These are phyloP conservation scores for Cicer judaicum DNA, from an alignment of 306 rosid species.

Conservation along the genomic window DNA sequence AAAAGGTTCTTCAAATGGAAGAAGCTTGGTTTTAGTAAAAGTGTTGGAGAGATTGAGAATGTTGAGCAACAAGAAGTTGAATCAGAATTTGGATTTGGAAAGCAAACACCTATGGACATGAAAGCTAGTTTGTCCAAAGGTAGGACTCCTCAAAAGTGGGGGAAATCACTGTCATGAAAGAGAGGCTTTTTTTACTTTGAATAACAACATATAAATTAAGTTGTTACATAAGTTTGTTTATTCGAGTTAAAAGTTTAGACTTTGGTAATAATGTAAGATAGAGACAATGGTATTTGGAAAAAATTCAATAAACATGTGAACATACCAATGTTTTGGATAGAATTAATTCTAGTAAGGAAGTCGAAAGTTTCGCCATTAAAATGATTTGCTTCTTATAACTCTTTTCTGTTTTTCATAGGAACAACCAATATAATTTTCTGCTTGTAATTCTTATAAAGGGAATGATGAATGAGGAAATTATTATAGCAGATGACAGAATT, in stretches of 20 bases:
- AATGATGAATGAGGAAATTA: not conserved
- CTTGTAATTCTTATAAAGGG: conserved; percentile 9
- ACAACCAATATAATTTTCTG: conserved; percentile 17
- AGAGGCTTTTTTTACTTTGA: not conserved
- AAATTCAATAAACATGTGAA: conserved; percentile 32
- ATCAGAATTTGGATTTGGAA: conserved; percentile 55
- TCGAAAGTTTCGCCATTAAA: not conserved
- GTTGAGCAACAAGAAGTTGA: conserved; percentile 36
- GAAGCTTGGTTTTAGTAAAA: conserved; percentile 57
- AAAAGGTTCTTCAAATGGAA: conserved; percentile 78
- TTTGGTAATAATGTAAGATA: conserved; percentile 40
- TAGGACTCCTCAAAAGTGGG: conserved; percentile 66
- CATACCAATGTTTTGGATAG: not conserved
- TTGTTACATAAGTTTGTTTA: conserved; percentile 8
- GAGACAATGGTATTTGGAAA: conserved; percentile 14
- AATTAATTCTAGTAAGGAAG: too few relatives aligned
- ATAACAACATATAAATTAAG: conserved; percentile 9
- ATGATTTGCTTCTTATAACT: not conserved
- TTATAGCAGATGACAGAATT: not conserved
- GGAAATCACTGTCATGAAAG: conserved; percentile 76
- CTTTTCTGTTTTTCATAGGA: not conserved
- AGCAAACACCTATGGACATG: conserved; percentile 65
- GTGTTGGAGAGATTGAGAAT: conserved; percentile 39
- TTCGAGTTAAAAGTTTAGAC: conserved; percentile 5
- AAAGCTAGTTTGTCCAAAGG: conserved; percentile 61